Conservation (phyloP, 352 stramenopile species). For the Globisporangium middletonii region DNA sequence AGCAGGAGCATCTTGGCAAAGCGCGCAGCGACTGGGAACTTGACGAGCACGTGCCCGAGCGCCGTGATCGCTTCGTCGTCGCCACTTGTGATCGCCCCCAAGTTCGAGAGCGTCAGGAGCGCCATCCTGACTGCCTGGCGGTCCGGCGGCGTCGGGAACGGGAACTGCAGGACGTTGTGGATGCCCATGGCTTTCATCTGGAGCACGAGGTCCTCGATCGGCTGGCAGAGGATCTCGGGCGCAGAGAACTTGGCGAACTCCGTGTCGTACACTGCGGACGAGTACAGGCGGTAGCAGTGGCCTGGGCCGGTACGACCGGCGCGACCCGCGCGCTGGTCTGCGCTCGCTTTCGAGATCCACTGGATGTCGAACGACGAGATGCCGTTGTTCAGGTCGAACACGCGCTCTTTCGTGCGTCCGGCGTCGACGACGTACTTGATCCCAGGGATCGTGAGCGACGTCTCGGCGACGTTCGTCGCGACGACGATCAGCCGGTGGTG, state of each 20-base stretch:
- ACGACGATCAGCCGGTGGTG: slow-evolving; percentile 93
- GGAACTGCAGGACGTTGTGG: slow-evolving; percentile 92
- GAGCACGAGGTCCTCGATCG: slow-evolving; percentile 95
- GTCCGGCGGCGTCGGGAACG: slow-evolving; percentile 94
- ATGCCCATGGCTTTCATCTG: slow-evolving; percentile 98
- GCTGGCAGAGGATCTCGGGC: slow-evolving; percentile 89
- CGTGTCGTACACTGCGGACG: slow-evolving; percentile 93
- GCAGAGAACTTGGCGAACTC: slow-evolving; percentile 88
- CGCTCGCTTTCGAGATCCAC: slow-evolving; percentile 85
- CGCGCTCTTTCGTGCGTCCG: slow-evolving; percentile 94
- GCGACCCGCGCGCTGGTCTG: slow-evolving; percentile 90
- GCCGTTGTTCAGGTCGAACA: slow-evolving; percentile 90
- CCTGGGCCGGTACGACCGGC: slow-evolving; percentile 94
- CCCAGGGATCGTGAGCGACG: slow-evolving; percentile 92
- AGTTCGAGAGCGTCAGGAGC: slow-evolving; percentile 77
- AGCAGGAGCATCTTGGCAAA: slow-evolving; percentile 90
- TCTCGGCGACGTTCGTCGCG: slow-evolving; percentile 98
- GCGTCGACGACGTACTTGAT: slow-evolving; percentile 98
- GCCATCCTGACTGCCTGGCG: slow-evolving; percentile 81
- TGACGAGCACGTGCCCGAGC: slow-evolving; percentile 73
- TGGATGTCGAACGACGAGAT: slow-evolving; percentile 93
- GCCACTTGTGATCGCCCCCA: slow-evolving; percentile 57
- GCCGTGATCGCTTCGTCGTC: slow-evolving; percentile 71
- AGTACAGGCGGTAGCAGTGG: slow-evolving; percentile 98
- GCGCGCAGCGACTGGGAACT: slow-evolving; percentile 81